Evolutionary conservation across 1,139 yeast species (phyloP), one percentile per base, ranked within the genome.

Genomic region (Candida sojae): DNA sequence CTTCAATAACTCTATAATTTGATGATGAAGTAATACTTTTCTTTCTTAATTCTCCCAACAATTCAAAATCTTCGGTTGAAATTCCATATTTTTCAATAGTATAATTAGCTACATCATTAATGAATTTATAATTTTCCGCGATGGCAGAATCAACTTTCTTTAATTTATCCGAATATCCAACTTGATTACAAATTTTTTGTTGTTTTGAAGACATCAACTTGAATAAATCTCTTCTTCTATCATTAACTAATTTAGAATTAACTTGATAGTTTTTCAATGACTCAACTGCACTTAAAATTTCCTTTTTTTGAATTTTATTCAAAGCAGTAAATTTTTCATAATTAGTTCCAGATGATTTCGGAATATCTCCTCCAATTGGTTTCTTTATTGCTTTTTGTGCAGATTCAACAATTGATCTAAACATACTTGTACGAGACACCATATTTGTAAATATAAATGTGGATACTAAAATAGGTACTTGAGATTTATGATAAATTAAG

Each of bases 1-100:
- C 72, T 61, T 90, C 96, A 35, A 84, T 76, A 0, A 87, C 89
- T 44, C 84, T 67, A 52, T 76, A 80, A 53, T 80, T 78, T 31
- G 75, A 68, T 29, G 66, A 63, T 35, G 73, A 62, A 17, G 71
- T 54, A 26, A 52, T 44, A 46, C 55, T 50, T 39, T 42, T 43
- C 35, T 41, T 62, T 47, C 39, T 51, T 42, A 57, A 60, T 52
- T 61, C 57, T 10, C 50, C 45, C 9, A 52, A 31, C 43, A 72
- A 37, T 46, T 82, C 83, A 45, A 72, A 63, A 28, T 73, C 72
- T 6, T 70, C 60, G 39, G 60, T 65, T 1, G 66, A 52, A 11
- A 86, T 57, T 0, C 75, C 71, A 58, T 80, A 71, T 9, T 63
- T 58, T 2, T 62, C 52, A 29, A 78, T 68, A 0, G 83, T 71